Conservation (phyloP, 1,284 basidiomycete species). For the Cerioporus squamosus region DNA sequence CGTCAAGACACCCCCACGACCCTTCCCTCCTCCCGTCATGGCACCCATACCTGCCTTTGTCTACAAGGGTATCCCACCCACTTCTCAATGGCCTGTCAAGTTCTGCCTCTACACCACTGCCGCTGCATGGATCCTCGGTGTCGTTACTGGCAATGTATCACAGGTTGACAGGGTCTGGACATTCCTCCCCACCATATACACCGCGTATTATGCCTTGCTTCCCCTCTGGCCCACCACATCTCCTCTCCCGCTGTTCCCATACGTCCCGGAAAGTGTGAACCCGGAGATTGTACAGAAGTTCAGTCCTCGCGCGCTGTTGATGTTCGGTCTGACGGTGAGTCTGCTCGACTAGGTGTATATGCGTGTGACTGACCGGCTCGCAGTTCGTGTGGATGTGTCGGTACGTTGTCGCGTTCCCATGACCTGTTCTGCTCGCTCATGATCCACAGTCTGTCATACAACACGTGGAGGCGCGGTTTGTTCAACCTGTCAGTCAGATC, state of each 20-base stretch:
- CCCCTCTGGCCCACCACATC: conserved; percentile 63
- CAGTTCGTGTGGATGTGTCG: conserved; percentile 71
- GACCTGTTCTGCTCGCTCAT: neutral
- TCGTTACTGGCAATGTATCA: conserved; percentile 80
- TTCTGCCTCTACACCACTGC: conserved; percentile 57
- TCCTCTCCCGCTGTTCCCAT: conserved; percentile 54
- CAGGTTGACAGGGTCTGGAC: conserved; percentile 75
- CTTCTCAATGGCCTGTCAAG: conserved; percentile 63
- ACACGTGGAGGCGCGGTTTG: conserved; percentile 85
- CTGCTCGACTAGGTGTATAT: neutral
- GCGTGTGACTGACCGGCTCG: neutral
- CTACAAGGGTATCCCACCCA: conserved; percentile 35
- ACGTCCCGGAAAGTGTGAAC: conserved; percentile 54
- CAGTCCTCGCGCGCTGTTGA: conserved; percentile 72
- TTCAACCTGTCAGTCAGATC: conserved; percentile 64
- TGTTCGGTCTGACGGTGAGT: conserved; percentile 68
- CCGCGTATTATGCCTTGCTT: conserved; percentile 73
- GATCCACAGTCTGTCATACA: conserved; percentile 70
- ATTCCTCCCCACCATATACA: conserved; percentile 82
- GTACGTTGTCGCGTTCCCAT: conserved; percentile 33
- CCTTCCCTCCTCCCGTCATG: conserved; percentile 10
- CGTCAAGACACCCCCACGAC: neutral
- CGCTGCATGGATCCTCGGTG: conserved; percentile 57
- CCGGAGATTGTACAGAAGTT: conserved; percentile 48
- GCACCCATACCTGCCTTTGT: conserved; percentile 10